phyloP scores from a whole-genome alignment of 495 filamentous ascomycete species.

The Aspergillus carlsbadensis region DNA sequence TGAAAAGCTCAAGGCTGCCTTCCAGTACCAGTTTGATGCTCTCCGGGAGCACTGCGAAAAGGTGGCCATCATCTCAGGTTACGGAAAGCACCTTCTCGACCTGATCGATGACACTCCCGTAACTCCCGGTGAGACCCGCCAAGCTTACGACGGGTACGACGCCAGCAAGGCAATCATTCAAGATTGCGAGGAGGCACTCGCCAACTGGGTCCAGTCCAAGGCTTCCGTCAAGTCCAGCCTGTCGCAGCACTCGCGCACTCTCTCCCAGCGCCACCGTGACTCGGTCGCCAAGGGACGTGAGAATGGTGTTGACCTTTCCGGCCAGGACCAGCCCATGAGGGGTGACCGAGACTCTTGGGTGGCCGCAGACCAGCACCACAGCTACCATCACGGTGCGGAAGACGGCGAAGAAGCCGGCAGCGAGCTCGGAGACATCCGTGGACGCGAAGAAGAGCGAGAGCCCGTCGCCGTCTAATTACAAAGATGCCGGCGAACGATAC shows the following conservation, averaged over 20 bases:
- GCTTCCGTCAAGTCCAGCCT: slow-evolving; percentile 84
- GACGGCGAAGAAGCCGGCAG: slow-evolving; percentile 57
- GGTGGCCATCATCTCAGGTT: slow-evolving; percentile 94
- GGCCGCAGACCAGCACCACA: slow-evolving; percentile 72
- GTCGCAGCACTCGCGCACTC: slow-evolving; percentile 77
- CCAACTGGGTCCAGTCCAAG: slow-evolving; percentile 92
- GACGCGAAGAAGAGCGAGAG: slow-evolving; percentile 60
- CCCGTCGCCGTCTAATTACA: slow-evolving; percentile 28
- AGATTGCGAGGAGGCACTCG: slow-evolving; percentile 95
- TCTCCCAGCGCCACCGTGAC: slow-evolving; percentile 79
- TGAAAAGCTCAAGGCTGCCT: slow-evolving; percentile 98
- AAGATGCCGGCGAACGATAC: neutral
- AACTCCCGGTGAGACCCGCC: slow-evolving; percentile 93
- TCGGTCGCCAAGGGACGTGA: slow-evolving; percentile 57
- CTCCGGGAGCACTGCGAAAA: slow-evolving; percentile 98
- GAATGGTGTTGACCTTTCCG: slow-evolving; percentile 69
- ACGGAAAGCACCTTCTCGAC: slow-evolving; percentile 93
- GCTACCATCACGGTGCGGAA: slow-evolving; percentile 61
- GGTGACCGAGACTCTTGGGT: slow-evolving; percentile 86
- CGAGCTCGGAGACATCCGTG: slow-evolving; percentile 53
- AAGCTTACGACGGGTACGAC: slow-evolving; percentile 97
- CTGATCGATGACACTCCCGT: slow-evolving; percentile 95
- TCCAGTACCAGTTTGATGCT: slow-evolving; percentile 97
- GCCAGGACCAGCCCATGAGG: slow-evolving; percentile 79
- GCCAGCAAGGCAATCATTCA: slow-evolving; percentile 99